Conservation (phyloP, 345 rosid species). For the Eucalyptus erythrocorys region DNA sequence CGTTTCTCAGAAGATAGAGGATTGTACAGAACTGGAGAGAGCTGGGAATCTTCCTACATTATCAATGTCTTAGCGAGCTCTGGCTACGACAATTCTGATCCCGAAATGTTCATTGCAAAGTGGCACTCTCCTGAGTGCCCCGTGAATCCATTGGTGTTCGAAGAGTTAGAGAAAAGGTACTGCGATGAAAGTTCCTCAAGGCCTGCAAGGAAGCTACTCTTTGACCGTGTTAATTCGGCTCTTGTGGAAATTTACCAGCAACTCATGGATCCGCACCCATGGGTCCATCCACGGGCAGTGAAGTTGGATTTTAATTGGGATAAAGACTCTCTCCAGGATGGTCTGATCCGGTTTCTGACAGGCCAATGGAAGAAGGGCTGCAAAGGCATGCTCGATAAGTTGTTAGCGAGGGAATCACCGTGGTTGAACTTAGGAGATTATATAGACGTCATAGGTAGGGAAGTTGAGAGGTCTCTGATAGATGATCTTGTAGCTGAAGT, state of each 20-base stretch:
- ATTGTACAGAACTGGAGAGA: conserved; percentile 21
- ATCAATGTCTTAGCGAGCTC: conserved; percentile 35
- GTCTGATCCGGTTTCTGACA: conserved; percentile 22
- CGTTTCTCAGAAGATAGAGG: conserved; percentile 13
- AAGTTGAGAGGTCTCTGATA: conserved; percentile 50
- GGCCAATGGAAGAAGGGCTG: conserved; percentile 19
- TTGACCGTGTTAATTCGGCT: conserved; percentile 50
- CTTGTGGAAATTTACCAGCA: conserved; percentile 36
- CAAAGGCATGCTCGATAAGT: conserved; percentile 23
- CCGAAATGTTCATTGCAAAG: conserved; percentile 24
- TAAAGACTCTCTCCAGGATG: conserved; percentile 25
- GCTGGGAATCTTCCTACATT: conserved; percentile 43
- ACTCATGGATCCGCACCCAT: conserved; percentile 35
- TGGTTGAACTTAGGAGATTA: conserved; percentile 57
- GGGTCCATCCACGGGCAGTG: conserved; percentile 23
- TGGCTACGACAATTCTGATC: conserved; percentile 30
- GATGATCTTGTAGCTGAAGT: conserved; percentile 59
- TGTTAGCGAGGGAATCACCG: conserved; percentile 15
- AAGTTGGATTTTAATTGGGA: conserved; percentile 19
- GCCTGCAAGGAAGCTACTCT: conserved; percentile 61
- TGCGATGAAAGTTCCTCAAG: conserved; percentile 15
- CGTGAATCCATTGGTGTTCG: conserved; percentile 43
- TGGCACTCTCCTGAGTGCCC: conserved; percentile 50
- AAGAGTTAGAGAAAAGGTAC: conserved; percentile 70
- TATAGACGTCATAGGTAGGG: conserved; percentile 53